Base-by-base conservation (phyloP, 2,329 filamentous ascomycete genomes). In the Exophiala sideris region DNA sequence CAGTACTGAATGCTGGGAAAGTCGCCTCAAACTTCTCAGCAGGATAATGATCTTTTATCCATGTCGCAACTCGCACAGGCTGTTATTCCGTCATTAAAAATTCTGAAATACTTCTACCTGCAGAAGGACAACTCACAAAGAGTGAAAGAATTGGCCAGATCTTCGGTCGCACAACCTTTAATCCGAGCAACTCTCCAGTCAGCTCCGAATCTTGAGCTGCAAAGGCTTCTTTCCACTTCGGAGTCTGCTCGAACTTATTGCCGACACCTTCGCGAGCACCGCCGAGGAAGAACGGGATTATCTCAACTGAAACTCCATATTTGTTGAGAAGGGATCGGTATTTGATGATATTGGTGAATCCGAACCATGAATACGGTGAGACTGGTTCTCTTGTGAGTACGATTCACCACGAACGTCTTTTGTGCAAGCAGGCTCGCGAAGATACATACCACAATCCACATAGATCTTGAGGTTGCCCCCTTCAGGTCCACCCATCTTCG, bases 11-110 rank as follows among this genome's bases (percentile, higher is more conserved):
- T 5, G 57, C 57, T 5, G 57, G 57, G 45, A 59, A 59, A 2
- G 50, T 56, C 4, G 42, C 40, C 12, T 59, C 57, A 42, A 59
- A 59, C 38, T 59, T 59, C 34, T 59, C 57, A 8, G 57, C 9
- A 42, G 57, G 49, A 42, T 59, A 59, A 42, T 59, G 52, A 44
- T 59, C 57, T 44, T 59, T 59, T 35, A 59, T 33, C 45, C 47
- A 59, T n/a, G 57, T 59, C 18, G 57, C 57, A 3, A 59, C 50
- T n/a, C 57, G 57, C n/a, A 59, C 57, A 12, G 57, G 38, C 57
- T 59, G 42, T 36, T 3, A 29, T 29, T 5, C 24, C 8, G 11
- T 7, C 12, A 12, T 41, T 14, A 39, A 20, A 35, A 10, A 5
- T 36, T 29, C 12, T 1, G 20, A 32, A 16, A 34, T 32, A 12